phyloP scores from a whole-genome alignment of 2,329 filamentous ascomycete genomes.

The Aspergillus sp. region DNA sequence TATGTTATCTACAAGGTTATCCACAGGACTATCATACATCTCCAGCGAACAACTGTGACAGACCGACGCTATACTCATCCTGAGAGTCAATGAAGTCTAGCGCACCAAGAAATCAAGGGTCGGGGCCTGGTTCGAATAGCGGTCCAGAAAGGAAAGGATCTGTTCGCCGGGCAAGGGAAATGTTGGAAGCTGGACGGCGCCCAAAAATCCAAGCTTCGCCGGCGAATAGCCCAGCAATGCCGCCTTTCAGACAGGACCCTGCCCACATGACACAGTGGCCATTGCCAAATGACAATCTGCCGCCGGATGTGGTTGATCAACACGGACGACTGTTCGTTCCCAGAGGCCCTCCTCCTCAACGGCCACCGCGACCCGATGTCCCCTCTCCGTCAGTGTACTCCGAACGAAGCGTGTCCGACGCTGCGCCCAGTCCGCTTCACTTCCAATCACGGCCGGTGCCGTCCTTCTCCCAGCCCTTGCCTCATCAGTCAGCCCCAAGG shows the following conservation, averaged over 20 bases:
- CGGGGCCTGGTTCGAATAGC: slow-evolving; percentile 12
- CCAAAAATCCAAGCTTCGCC: slow-evolving; percentile 13
- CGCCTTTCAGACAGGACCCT: slow-evolving; percentile 16
- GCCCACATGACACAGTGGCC: slow-evolving; percentile 48
- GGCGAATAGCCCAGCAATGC: slow-evolving; percentile 12
- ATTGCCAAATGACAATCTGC: slow-evolving; percentile 35
- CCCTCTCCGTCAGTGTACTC: slow-evolving; percentile 40
- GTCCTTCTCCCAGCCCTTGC: slow-evolving; percentile 30
- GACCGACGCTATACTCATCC: neutral
- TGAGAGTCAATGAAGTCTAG: slow-evolving; percentile 22
- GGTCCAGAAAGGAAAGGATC: slow-evolving; percentile 29
- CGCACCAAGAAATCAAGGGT: slow-evolving; percentile 8
- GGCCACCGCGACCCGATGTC: slow-evolving; percentile 41
- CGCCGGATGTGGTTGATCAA: slow-evolving; percentile 22
- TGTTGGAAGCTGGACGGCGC: slow-evolving; percentile 32
- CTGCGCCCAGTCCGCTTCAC: slow-evolving; percentile 23
- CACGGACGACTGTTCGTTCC: slow-evolving; percentile 27
- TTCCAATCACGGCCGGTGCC: slow-evolving; percentile 18
- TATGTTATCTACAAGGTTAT: slow-evolving; percentile 2
- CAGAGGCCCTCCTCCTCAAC: slow-evolving; percentile 40
- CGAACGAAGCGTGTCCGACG: slow-evolving; percentile 25
- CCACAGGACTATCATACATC: too few relatives aligned
- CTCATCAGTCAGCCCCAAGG: slow-evolving; percentile 16
- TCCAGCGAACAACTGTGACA: too few relatives aligned
- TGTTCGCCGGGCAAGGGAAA: slow-evolving; percentile 35